Percentiles rank a stretch among this genome's conserved stretches.
These are phyloP conservation scores for Yarrowia osloensis DNA, from an alignment of 805 yeast species.

Conservation along the genomic window DNA sequence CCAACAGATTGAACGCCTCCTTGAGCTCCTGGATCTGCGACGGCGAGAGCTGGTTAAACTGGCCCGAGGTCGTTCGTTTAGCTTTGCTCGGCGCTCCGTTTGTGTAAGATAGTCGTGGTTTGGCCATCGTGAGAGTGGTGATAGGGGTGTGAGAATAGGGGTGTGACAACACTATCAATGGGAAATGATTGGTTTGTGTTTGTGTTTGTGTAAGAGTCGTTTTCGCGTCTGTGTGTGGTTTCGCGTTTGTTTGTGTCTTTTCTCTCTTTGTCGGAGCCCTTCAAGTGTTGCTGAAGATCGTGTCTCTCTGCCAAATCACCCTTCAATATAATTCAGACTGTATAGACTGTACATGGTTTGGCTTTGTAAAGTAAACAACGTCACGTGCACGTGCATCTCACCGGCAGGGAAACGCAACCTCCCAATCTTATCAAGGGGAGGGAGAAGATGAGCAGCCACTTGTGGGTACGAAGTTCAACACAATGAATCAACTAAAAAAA, in stretches of 20 bases:
- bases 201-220: background rate
- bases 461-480: no score
- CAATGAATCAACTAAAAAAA: no score
- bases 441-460: no score
- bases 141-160: background rate
- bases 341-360: background rate
- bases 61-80: constrained; percentile 38
- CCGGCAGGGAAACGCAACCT: background rate
- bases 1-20: constrained; percentile 77
- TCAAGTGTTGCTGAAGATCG: no score
- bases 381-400: background rate
- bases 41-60: constrained; percentile 52
- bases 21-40: constrained; percentile 66
- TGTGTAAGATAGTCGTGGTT: constrained; percentile 26
- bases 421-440: background rate
- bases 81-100: constrained; percentile 9
- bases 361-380: constrained; percentile 4
- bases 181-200: background rate
- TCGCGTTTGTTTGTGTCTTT: background rate
- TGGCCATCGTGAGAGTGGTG: background rate
- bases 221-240: background rate
- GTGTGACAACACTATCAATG: no score
- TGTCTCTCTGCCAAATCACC: background rate
- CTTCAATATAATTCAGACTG: background rate
- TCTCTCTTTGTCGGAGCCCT: no score